Base-by-base conservation (phyloP, 2,329 filamentous ascomycete genomes). In the Verticillium isaacii region DNA sequence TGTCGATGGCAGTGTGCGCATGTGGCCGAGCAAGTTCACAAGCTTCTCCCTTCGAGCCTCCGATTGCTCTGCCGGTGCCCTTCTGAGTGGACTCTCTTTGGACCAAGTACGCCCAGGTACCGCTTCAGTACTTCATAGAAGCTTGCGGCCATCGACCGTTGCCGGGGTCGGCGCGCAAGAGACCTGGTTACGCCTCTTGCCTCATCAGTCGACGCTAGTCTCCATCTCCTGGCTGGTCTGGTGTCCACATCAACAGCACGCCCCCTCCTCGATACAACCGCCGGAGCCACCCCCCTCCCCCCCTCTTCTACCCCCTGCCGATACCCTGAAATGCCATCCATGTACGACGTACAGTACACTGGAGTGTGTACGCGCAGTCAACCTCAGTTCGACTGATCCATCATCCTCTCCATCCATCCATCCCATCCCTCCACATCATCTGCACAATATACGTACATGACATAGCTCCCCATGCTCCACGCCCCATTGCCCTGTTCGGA, bases 241-340 rank as follows among this genome's bases (percentile, higher is more conserved):
- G 19, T 52, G 45, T 14, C 45, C 45, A 52, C 45, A 52, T 52
- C 45, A 23, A 52, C 19, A 52, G n/a, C 45, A 52, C 45, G 19
- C 45, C 45, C 45, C 45, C 58, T 54, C 58, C 58, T 59, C 58
- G 58, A 52, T 45, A 54, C 32, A 59, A 54, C 58, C 41, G 58
- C 45, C 58, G 34, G 45, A 50, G 39, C 25, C 45, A 52, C 45
- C 41, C 41, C 58, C 29, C 32, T 45, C 45, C 58, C 58, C 55
- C 5, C 5, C 25, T 25, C 25, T 5, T 25, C 25, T 25, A 3
- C 32, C 58, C 58, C 58, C 58, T 59, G 17, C 58, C 12, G 58
- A 54, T 59, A 59, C 58, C 58, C 58, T 59, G 58, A 59, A 54
- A 52, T 23, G 58, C 29, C 54, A 56, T 56, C 25, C 54, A 34